Evolutionary conservation across 2,329 filamentous ascomycete genomes (phyloP), one percentile per base, ranked within the genome.

Genomic region (Allantophomopsis lycopodina): DNA sequence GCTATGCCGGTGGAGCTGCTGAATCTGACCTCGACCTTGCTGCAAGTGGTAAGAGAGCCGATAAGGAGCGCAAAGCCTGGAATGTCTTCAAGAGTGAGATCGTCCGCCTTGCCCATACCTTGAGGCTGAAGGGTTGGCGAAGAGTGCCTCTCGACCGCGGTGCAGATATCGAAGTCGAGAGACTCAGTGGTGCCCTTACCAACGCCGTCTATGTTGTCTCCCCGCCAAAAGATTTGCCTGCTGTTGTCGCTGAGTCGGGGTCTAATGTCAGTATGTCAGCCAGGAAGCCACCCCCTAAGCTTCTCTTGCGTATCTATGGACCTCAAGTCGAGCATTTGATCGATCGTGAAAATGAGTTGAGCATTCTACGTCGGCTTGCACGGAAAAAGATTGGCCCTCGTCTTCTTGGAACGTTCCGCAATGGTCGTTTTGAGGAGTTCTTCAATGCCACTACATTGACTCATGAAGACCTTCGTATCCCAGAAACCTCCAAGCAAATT

Each of bases 121-220:
- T 98, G 39, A 77, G 78, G 39, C 70, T 96, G 23, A 94, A 94
- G 57, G 86, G 89, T 8, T 98, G 91, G 91, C 76, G 88, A 39
- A 78, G 78, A 43, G 76, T 98, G 1, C 73, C 85, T 0, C 62
- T 89, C 38, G 81, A 84, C 10, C 65, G 68, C 46, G 83, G 81
- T 47, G 73, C 76, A 38, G 67, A 66, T 31, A 78, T 91, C 46
- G 69, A 70, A 2, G 80, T 91, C 5, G 72, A 83, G 58, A 73
- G 84, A 37, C 66, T 93, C 20, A 95, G 89, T 56, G 91, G 91
- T 44, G 91, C 91, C 7, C 63, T 98, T 48, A 98, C 91, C 15
- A 98, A 98, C 55, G 87, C 89, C 10, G 88, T 98, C 30, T 98
- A 96, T 55, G 87, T 94, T 38, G 87, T 96, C 16, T 82, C 77